Percentiles rank a stretch among this genome's conserved stretches.
Conservation (phyloP, 2,329 filamentous ascomycete species). For the Fusarium mundagurra region DNA sequence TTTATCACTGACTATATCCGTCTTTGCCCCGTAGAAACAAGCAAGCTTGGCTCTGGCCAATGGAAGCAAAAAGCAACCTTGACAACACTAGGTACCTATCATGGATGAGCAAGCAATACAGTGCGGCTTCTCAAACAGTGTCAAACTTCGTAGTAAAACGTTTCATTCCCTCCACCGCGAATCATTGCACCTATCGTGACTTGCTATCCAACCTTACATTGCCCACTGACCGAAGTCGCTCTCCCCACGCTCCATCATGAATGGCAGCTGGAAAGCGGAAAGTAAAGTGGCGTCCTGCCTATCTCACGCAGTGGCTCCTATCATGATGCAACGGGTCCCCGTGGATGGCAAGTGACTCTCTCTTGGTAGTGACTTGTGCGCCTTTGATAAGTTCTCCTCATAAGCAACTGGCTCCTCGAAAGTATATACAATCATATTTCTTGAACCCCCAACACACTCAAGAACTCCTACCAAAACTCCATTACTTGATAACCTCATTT, state of each 20-base stretch:
- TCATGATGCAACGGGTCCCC: conserved; percentile 30
- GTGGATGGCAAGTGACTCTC: conserved; percentile 16
- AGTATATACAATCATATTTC: not conserved
- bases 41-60: conserved; percentile 8
- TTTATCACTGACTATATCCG: conserved; percentile 3
- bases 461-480: not conserved
- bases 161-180: conserved; percentile 25
- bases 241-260: conserved; percentile 24
- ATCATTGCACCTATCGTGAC: not conserved
- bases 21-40: not conserved
- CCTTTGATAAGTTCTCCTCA: conserved; percentile 3
- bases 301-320: not conserved
- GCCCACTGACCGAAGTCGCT: conserved; percentile 12
- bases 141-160: conserved; percentile 30
- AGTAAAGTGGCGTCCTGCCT: conserved; percentile 6
- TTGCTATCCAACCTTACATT: conserved; percentile 26
- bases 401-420: conserved; percentile 28
- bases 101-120: conserved; percentile 25
- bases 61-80: conserved; percentile 8
- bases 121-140: conserved; percentile 30
- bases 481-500: not conserved
- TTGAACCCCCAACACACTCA: not conserved
- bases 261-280: conserved; percentile 8
- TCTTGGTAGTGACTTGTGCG: not conserved
- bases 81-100: conserved; percentile 1